phyloP scores from a whole-genome alignment of 2,329 filamentous ascomycete species.

The Bimuria novae-zelandiae region DNA sequence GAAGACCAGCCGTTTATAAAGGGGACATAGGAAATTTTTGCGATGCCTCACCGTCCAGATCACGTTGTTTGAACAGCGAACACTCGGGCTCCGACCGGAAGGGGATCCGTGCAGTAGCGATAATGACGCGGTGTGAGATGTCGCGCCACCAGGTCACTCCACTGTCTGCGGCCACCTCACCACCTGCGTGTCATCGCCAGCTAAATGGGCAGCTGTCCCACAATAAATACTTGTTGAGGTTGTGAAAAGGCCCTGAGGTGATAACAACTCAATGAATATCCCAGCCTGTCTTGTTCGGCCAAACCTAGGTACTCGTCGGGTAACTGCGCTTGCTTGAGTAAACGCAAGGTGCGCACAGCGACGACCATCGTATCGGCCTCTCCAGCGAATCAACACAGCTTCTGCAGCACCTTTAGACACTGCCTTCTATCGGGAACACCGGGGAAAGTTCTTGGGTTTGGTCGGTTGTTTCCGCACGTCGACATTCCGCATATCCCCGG shows the following conservation, averaged over 20 bases:
- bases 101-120: conserved; percentile 1
- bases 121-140: conserved; percentile 4
- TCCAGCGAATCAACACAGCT: background rate
- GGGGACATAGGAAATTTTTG: background rate
- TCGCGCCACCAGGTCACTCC: conserved; percentile 7
- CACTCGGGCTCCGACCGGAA: background rate
- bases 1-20: background rate
- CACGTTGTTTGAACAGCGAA: conserved; percentile 5
- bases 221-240: conserved; percentile 5
- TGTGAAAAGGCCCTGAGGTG: background rate
- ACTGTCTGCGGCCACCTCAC: conserved; percentile 4
- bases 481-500: too few species aligned
- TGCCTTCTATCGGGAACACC: too few species aligned
- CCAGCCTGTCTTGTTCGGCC: background rate
- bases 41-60: conserved; percentile 4
- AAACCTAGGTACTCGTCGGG: background rate
- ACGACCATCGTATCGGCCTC: background rate
- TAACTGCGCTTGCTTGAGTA: background rate
- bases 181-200: background rate
- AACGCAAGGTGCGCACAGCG: background rate
- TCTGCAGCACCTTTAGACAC: too few species aligned
- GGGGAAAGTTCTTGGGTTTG: too few species aligned
- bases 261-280: background rate
- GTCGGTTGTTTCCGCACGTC: too few species aligned
- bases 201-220: conserved; percentile 1